A percentile compares a stretch with the other conserved stretches of the same genome.
These are phyloP conservation scores for Melaleuca quinquenervia DNA, from an alignment of 345 rosid species.

Conservation along the genomic window DNA sequence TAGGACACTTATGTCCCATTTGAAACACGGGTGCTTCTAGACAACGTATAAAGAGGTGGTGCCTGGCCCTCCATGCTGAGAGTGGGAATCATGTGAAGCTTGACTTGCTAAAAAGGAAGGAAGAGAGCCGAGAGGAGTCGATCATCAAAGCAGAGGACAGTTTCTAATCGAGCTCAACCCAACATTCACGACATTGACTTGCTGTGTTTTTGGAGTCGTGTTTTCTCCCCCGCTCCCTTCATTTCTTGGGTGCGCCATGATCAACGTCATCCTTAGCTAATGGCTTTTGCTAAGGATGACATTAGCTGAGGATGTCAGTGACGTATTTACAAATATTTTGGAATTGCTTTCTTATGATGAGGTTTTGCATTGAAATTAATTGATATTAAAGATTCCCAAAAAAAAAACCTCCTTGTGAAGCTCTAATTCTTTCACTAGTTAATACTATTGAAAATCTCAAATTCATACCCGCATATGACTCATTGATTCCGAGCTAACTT, in stretches of 20 bases:
- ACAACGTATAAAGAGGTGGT: neutral
- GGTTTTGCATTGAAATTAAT: neutral
- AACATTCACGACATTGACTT: neutral
- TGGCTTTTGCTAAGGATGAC: neutral
- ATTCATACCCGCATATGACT: accelerated
- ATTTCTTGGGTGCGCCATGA: neutral
- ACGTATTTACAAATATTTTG: neutral
- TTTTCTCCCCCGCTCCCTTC: neutral
- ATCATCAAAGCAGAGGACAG: neutral
- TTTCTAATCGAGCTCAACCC: neutral
- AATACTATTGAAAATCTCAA: neutral
- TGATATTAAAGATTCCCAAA: neutral
- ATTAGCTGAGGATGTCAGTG: neutral
- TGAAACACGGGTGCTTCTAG: neutral
- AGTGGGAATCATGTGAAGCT: neutral
- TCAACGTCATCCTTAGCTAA: neutral
- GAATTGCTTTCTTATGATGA: neutral
- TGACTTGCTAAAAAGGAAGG: neutral
- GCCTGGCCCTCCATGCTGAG: neutral
- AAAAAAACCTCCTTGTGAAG: neutral
- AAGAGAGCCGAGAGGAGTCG: neutral
- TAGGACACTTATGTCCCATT: neutral
- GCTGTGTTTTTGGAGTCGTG: neutral
- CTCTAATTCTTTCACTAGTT: neutral
- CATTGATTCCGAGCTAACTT: neutral